These are phyloP conservation scores for Crithidia brevicula DNA, from an alignment of 208 protist genomes.

Conservation along the genomic window DNA sequence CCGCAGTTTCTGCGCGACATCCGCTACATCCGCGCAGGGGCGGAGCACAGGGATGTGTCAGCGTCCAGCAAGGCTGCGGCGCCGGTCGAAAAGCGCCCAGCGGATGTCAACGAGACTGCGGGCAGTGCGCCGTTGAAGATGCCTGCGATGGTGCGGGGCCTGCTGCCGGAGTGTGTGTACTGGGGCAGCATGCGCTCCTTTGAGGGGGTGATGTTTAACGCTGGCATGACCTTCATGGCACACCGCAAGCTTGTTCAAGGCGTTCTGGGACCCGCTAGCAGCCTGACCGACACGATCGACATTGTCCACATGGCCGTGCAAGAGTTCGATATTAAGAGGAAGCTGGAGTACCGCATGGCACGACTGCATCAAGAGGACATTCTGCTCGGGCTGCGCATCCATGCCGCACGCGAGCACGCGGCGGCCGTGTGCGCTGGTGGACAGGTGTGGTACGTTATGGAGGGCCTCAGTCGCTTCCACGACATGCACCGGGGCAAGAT, in stretches of 20 bases:
- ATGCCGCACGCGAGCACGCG: neutral
- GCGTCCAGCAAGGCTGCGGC: neutral
- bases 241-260: slow-evolving; percentile 2
- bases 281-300: neutral
- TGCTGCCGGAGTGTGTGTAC: slow-evolving; percentile 18
- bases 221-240: slow-evolving; percentile 14
- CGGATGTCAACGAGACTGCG: too few relatives aligned
- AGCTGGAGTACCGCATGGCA: neutral
- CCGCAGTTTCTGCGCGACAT: slow-evolving; percentile 48
- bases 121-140: neutral
- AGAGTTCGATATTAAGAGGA: neutral
- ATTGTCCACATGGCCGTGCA: neutral
- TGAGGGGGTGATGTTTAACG: neutral
- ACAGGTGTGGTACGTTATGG: slow-evolving; percentile 4
- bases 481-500: slow-evolving; percentile 6
- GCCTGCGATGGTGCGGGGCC: neutral
- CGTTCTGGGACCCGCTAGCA: neutral
- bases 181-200: slow-evolving; percentile 19
- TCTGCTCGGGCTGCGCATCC: neutral
- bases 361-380: slow-evolving; percentile 13
- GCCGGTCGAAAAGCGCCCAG: too few relatives aligned
- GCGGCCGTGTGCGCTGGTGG: neutral
- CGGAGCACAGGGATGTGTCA: neutral
- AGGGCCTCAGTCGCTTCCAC: slow-evolving; percentile 14
- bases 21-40: neutral